phyloP scores from a whole-genome alignment of 768 basidiomycete genomes.

The Tubosaeta sp. region DNA sequence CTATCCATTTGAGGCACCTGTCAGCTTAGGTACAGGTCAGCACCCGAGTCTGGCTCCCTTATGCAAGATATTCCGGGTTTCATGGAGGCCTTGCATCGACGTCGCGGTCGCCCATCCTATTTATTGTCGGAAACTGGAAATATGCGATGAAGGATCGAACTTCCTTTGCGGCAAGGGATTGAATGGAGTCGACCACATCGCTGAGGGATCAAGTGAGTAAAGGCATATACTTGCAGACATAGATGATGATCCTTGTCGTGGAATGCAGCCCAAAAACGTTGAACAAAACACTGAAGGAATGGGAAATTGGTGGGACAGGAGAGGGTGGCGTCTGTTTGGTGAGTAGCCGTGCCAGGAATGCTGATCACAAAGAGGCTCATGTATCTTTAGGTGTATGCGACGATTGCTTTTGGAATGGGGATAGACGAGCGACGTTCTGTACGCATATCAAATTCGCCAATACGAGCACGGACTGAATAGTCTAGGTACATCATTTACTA shows the following conservation, averaged over 20 bases:
- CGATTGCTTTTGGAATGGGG: conserved; percentile 82
- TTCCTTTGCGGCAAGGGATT: conserved; percentile 66
- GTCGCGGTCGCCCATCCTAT: conserved; percentile 59
- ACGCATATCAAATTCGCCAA: conserved; percentile 1
- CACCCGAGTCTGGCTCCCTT: conserved; percentile 45
- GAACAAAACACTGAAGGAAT: conserved; percentile 50
- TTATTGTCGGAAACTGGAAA: conserved; percentile 65
- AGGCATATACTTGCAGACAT: neutral
- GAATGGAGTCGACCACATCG: conserved; percentile 70
- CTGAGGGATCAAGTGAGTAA: conserved; percentile 54
- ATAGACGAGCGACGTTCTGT: conserved; percentile 80
- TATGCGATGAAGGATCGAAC: conserved; percentile 62
- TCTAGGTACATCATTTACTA: conserved; percentile 72
- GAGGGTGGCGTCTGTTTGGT: conserved; percentile 61
- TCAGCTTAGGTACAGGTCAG: conserved; percentile 61
- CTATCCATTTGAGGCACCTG: neutral
- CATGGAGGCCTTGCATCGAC: conserved; percentile 56
- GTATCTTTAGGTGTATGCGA: conserved; percentile 60
- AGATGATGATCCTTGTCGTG: neutral
- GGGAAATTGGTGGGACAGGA: conserved; percentile 54
- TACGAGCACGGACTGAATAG: conserved; percentile 10
- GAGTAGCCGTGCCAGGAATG: conserved; percentile 17
- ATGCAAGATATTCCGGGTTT: conserved; percentile 67
- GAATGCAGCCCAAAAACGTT: conserved; percentile 41
- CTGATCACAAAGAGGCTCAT: neutral